phyloP scores from a whole-genome alignment of 1,284 basidiomycete species.

The Coniophora puteana region DNA sequence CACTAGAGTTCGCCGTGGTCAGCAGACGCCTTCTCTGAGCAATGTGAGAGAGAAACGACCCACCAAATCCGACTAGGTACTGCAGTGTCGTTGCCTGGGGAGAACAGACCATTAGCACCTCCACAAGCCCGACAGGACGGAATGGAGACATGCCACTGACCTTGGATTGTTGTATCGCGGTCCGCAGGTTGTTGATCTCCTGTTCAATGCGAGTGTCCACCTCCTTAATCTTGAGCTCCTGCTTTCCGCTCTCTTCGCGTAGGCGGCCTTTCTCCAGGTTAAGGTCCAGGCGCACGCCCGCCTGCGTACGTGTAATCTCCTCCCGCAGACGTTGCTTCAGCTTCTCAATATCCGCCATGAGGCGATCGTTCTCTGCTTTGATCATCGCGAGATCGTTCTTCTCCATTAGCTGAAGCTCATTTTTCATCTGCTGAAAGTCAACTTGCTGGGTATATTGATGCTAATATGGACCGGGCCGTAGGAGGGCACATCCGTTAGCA shows the following conservation, averaged over 20 bases:
- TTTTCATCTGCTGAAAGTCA: conserved; percentile 96
- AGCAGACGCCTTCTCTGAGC: conserved; percentile 8
- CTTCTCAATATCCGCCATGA: conserved; percentile 91
- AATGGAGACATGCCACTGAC: conserved; percentile 34
- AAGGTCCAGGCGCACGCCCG: conserved; percentile 91
- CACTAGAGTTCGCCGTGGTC: conserved; percentile 39
- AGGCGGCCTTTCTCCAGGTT: conserved; percentile 97
- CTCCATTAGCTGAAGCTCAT: conserved; percentile 93
- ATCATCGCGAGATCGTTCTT: conserved; percentile 97
- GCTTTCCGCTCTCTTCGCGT: conserved; percentile 88
- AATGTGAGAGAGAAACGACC: conserved; percentile 22
- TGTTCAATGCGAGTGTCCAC: conserved; percentile 97
- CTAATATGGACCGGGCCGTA: conserved; percentile 33
- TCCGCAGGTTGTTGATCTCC: conserved; percentile 89
- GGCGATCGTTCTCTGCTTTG: conserved; percentile 92
- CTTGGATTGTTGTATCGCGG: conserved; percentile 92
- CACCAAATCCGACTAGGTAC: conserved; percentile 81
- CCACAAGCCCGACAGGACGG: background rate
- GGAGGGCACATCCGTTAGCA: background rate
- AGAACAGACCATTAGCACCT: conserved; percentile 6
- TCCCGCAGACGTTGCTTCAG: conserved; percentile 93
- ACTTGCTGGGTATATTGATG: conserved; percentile 96
- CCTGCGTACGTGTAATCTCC: conserved; percentile 90
- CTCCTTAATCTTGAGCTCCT: conserved; percentile 97
- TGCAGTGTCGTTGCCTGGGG: conserved; percentile 75